These are phyloP conservation scores for Alloteropsis angusta DNA, from an alignment of 202 grass and related monocot species.

Conservation along the genomic window DNA sequence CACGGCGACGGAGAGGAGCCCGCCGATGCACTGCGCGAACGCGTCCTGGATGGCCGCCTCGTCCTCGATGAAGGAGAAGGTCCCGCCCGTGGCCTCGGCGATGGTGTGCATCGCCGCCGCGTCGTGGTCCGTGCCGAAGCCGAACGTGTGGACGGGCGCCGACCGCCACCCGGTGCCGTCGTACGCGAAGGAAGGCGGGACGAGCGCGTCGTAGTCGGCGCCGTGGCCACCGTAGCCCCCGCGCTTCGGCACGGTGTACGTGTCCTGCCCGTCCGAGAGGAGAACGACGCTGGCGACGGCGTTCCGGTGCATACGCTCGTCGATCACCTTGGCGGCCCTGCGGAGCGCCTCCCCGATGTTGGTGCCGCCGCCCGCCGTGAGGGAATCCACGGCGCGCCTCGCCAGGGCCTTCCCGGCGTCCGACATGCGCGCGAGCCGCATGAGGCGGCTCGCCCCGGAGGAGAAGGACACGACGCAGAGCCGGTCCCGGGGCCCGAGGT, in stretches of 20 bases:
- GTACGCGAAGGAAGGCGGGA: slow-evolving; percentile 45
- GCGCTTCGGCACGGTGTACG: slow-evolving; percentile 34
- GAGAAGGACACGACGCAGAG: slow-evolving; percentile 45
- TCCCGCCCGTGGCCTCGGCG: slow-evolving; percentile 56
- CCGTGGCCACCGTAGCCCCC: background rate
- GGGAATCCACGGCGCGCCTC: slow-evolving; percentile 34
- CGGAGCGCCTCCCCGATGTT: slow-evolving; percentile 62
- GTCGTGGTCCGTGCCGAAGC: slow-evolving; percentile 69
- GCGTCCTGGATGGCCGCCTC: slow-evolving; percentile 56
- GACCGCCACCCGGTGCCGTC: background rate
- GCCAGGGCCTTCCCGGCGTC: slow-evolving; percentile 21
- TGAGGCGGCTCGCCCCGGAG: slow-evolving; percentile 22
- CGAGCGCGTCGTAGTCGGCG: slow-evolving; percentile 47
- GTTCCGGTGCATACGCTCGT: slow-evolving; percentile 43
- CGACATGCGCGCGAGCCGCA: slow-evolving; percentile 36
- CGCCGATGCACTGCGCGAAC: slow-evolving; percentile 85
- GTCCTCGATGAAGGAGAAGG: slow-evolving; percentile 78
- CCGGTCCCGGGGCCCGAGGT: slow-evolving; percentile 19
- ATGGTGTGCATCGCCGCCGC: slow-evolving; percentile 68
- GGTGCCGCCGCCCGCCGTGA: slow-evolving; percentile 31
- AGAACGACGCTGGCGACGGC: slow-evolving; percentile 53
- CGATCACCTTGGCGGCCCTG: slow-evolving; percentile 54
- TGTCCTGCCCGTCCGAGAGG: slow-evolving; percentile 73
- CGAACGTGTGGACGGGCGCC: slow-evolving; percentile 66
- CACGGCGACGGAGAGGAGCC: slow-evolving; percentile 58